These are phyloP conservation scores for Lentinula novae-zelandiae DNA, from an alignment of 1,284 basidiomycete species.

Conservation along the genomic window DNA sequence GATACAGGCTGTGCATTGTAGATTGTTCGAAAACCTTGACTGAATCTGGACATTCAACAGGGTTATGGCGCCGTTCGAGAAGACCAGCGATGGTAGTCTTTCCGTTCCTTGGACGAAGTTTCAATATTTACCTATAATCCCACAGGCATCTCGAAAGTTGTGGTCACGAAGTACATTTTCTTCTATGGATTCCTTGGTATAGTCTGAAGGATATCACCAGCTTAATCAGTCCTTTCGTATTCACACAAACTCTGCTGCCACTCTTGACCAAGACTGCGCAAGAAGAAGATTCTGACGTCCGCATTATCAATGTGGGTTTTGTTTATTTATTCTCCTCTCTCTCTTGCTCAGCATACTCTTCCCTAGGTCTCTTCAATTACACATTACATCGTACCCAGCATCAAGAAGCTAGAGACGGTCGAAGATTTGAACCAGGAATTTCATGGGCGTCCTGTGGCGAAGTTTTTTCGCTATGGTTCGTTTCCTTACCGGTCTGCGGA, in stretches of 20 bases:
- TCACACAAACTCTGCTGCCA: slow-evolving; percentile 44
- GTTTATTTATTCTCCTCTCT: background rate
- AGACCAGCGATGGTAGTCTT: slow-evolving; percentile 28
- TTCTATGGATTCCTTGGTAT: background rate
- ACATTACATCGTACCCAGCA: slow-evolving; percentile 2
- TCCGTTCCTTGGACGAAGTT: too few species aligned
- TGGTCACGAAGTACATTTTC: slow-evolving; percentile 36
- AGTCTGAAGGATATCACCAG: slow-evolving; percentile 22
- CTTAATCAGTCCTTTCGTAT: slow-evolving; percentile 40
- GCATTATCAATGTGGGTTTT: slow-evolving; percentile 41
- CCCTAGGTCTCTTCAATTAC: slow-evolving; percentile 12
- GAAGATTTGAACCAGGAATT: slow-evolving; percentile 16
- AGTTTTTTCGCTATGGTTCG: slow-evolving; percentile 16
- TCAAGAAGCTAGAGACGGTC: slow-evolving; percentile 10
- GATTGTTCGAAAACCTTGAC: background rate
- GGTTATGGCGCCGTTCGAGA: slow-evolving; percentile 19
- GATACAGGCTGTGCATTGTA: background rate
- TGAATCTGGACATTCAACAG: slow-evolving; percentile 7
- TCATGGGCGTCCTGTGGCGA: background rate
- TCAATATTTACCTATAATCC: background rate
- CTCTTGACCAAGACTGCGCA: slow-evolving; percentile 42
- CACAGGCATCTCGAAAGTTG: slow-evolving; percentile 32
- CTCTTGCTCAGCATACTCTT: background rate
- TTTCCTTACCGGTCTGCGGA: background rate
- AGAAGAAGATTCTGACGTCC: slow-evolving; percentile 41